Evolutionary conservation across 1,139 yeast genomes (phyloP).

Genomic region (Sugiyamaella grinbergsii): DNA sequence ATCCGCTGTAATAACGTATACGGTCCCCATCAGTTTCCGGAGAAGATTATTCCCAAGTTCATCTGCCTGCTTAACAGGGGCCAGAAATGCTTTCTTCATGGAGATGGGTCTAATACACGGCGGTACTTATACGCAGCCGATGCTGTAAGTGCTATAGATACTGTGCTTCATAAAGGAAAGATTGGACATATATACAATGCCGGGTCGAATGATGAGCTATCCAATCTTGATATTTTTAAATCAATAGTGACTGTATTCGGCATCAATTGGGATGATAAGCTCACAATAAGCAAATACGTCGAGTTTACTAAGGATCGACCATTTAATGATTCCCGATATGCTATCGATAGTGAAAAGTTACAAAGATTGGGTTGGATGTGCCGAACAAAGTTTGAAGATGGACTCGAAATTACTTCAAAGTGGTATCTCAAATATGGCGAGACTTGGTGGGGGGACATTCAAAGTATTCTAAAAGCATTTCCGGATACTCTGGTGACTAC

Average conservation of each 20-base stretch:
- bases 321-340: constrained; percentile 55
- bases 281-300: constrained; percentile 34
- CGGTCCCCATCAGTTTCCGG: constrained; percentile 60
- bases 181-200: constrained; percentile 51
- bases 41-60: constrained; percentile 55
- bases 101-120: constrained; percentile 52
- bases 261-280: constrained; percentile 28
- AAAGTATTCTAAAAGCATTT: constrained; percentile 35
- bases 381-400: constrained; percentile 43
- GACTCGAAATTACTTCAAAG: constrained; percentile 42
- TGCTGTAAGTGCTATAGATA: constrained; percentile 50
- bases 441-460: constrained; percentile 40
- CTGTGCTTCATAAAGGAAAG: constrained; percentile 42
- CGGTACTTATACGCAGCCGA: constrained; percentile 54
- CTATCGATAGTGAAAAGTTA: constrained; percentile 47
- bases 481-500: constrained; percentile 27
- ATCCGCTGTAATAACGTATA: constrained; percentile 58
- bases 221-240: constrained; percentile 45
- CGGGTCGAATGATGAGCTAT: constrained; percentile 51
- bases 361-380: constrained; percentile 54
- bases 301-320: constrained; percentile 50
- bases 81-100: constrained; percentile 48
- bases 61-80: constrained; percentile 38
- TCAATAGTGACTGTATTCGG: constrained; percentile 39
- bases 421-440: constrained; percentile 42